Percentiles rank a stretch among this genome's conserved stretches.
These are phyloP conservation scores for Aspergillus asperescens DNA, from an alignment of 495 filamentous ascomycete species.

Conservation along the genomic window DNA sequence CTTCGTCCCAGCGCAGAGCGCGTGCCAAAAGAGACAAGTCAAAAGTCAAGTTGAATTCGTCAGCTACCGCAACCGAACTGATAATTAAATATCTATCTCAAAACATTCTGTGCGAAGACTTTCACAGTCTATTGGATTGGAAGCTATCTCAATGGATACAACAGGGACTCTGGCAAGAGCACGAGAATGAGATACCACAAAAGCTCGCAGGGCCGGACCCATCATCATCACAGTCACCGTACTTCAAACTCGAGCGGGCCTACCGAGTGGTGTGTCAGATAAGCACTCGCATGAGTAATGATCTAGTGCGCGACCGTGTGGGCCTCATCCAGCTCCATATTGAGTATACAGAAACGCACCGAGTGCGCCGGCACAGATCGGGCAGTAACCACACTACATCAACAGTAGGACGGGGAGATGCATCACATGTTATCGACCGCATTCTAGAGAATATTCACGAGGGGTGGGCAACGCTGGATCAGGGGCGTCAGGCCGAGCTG, in stretches of 20 bases:
- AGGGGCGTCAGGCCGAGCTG: background rate
- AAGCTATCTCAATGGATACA: background rate
- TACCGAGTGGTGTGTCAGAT: background rate
- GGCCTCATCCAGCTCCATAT: conserved; percentile 1
- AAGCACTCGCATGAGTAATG: background rate
- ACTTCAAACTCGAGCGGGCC: background rate
- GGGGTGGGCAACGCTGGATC: background rate
- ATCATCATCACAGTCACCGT: background rate
- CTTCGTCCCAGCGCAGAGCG: too few species aligned
- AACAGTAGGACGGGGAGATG: background rate
- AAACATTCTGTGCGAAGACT: conserved; percentile 8
- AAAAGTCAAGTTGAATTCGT: too few species aligned
- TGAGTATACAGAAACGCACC: background rate
- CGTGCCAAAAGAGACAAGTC: too few species aligned
- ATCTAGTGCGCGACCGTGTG: background rate
- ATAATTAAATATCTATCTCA: too few species aligned
- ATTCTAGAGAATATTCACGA: background rate
- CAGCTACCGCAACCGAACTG: too few species aligned
- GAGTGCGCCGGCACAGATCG: background rate
- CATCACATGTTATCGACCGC: background rate
- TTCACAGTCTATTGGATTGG: background rate
- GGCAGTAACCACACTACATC: background rate
- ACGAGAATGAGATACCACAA: background rate
- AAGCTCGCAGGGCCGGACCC: background rate
- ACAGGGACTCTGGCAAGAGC: background rate